These are phyloP conservation scores for Lycium barbarum DNA, from an alignment of 257 asterid genomes.

Conservation along the genomic window DNA sequence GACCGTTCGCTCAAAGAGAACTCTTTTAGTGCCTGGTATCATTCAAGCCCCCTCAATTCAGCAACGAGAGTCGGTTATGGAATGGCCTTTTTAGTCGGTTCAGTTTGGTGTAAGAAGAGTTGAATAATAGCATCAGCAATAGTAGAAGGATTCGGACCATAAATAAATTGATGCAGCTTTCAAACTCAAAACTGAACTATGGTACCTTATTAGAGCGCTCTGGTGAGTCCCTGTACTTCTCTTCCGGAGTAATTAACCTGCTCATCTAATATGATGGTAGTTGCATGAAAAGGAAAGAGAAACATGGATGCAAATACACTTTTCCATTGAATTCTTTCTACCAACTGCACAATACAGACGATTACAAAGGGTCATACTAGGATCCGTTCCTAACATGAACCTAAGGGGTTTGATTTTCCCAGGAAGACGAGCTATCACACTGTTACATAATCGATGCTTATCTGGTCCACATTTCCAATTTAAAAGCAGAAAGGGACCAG, in stretches of 20 bases:
- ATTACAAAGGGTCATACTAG: slow-evolving; percentile 40
- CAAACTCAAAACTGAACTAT: not conserved
- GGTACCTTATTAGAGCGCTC: not conserved
- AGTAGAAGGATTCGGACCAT: not conserved
- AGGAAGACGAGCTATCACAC: slow-evolving; percentile 37
- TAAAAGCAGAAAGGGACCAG: slow-evolving; percentile 56
- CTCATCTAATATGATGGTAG: not conserved
- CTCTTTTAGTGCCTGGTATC: no score
- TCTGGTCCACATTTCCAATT: slow-evolving; percentile 52
- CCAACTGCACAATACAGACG: slow-evolving; percentile 34
- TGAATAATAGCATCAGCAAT: not conserved
- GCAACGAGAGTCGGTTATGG: no score
- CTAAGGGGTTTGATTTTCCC: slow-evolving; percentile 43
- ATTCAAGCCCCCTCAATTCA: no score
- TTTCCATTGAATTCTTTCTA: slow-evolving; percentile 35
- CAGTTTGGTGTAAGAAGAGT: not conserved
- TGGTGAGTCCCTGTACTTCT: not conserved
- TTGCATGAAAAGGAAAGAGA: slow-evolving; percentile 2
- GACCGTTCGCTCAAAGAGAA: no score
- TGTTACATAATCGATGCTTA: slow-evolving; percentile 34
- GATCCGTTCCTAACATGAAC: slow-evolving; percentile 59
- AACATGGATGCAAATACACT: slow-evolving; percentile 29
- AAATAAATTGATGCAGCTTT: not conserved
- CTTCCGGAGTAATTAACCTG: not conserved
- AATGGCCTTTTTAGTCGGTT: no score